These are phyloP conservation scores for Microcera coccophila DNA, from an alignment of 2,329 filamentous ascomycete genomes.

Conservation along the genomic window DNA sequence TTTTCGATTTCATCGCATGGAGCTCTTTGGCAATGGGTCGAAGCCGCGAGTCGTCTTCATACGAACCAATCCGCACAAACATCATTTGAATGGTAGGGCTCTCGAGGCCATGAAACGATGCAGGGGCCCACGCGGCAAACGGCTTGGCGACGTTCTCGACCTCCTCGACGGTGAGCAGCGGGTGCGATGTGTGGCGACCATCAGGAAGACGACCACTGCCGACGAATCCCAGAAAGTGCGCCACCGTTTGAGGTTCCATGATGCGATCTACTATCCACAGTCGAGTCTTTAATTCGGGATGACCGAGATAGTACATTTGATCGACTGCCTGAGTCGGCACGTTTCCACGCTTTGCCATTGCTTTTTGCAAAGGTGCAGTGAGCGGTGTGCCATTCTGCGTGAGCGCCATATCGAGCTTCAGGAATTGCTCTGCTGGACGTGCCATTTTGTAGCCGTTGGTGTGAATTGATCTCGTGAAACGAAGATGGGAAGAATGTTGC, in stretches of 20 bases:
- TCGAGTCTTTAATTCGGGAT: too few species aligned
- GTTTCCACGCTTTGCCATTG: too few species aligned
- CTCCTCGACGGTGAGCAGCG: conserved; percentile 8
- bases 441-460: too few species aligned
- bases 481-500: too few species aligned
- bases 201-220: conserved; percentile 9
- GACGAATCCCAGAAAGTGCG: conserved; percentile 19
- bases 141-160: conserved; percentile 10
- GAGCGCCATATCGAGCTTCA: too few species aligned
- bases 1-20: conserved; percentile 27
- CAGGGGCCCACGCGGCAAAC: conserved; percentile 21
- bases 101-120: conserved; percentile 11
- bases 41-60: conserved; percentile 16
- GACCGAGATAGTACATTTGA: too few species aligned
- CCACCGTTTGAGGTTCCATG: conserved; percentile 21
- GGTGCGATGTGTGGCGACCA: conserved; percentile 3
- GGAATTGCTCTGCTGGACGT: too few species aligned
- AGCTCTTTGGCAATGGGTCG: conserved; percentile 24
- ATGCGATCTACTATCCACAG: conserved; percentile 23
- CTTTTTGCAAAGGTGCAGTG: too few species aligned
- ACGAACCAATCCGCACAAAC: conserved; percentile 16
- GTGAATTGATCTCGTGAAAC: too few species aligned
- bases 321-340: too few species aligned
- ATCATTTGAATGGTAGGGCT: conserved; percentile 11
- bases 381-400: too few species aligned